Percentiles rank a stretch among this genome's conserved stretches.
Conservation (phyloP, 495 filamentous ascomycete species). For the Penicillium fimorum region DNA sequence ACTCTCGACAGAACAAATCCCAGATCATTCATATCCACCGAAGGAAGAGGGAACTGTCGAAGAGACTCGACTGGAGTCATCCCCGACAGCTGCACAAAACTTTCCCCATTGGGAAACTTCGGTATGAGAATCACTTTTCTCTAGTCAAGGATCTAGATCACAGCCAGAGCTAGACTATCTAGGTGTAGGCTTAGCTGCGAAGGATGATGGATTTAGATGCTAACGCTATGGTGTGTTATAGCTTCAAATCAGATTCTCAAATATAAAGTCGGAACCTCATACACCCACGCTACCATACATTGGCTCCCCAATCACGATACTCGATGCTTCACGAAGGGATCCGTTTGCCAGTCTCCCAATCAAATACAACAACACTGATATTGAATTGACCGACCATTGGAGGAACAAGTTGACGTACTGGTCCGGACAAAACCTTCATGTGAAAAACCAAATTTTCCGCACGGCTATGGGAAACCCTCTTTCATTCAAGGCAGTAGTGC, state of each 20-base stretch:
- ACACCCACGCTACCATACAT: conserved; percentile 11
- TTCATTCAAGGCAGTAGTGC: conserved; percentile 38
- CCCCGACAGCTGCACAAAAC: conserved; percentile 3
- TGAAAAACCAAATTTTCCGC: conserved; percentile 41
- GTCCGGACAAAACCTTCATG: conserved; percentile 42
- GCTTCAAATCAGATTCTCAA: conserved; percentile 23
- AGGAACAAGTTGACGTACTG: conserved; percentile 41
- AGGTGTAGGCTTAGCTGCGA: background rate
- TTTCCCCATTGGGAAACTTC: conserved; percentile 15
- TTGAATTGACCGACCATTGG: conserved; percentile 41
- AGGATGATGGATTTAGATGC: background rate
- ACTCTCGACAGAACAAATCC: conserved; percentile 12
- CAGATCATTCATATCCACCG: conserved; percentile 25
- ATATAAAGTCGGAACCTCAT: conserved; percentile 15
- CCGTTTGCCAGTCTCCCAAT: conserved; percentile 35
- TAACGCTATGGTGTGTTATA: conserved; percentile 10
- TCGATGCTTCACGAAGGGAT: conserved; percentile 36
- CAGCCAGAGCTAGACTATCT: background rate
- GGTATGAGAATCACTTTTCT: conserved; percentile 18
- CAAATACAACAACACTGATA: conserved; percentile 21
- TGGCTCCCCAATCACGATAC: conserved; percentile 29
- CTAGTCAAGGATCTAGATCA: background rate
- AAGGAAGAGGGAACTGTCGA: conserved; percentile 16
- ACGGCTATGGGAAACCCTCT: conserved; percentile 38
- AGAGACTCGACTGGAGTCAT: conserved; percentile 7